Evolutionary conservation across 108 stramenopile species (phyloP), one percentile per base, ranked within the genome.

Genomic region (Poteriospumella lacustris): DNA sequence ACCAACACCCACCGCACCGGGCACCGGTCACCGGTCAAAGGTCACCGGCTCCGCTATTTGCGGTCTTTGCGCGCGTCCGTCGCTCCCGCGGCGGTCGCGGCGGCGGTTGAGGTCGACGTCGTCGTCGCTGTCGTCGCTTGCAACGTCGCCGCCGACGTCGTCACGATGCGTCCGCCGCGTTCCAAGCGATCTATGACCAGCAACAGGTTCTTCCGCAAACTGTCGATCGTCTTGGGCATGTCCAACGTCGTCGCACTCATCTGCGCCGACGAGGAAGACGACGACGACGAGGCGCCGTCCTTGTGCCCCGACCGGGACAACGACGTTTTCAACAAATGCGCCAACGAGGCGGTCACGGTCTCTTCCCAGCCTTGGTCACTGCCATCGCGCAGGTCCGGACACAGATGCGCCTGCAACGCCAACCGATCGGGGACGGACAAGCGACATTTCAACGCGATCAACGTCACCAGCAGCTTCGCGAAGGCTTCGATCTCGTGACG

Each of bases 321-420:
- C 1, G 85, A 68, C 28, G 85, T 86, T 0, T 83, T 34, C 26
- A 87, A 75, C 42, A 87, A 73, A 47, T 87, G 82, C 1, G 83
- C 78, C 43, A 86, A 42, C 29, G 81, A 78, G 1, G 85, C 80
- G 42, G 84, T 80, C 33, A 80, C 79, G 9, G 42, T 42, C 42
- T 87, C 87, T 36, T 87, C 87, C 87, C 87, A 87, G 33, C 87
- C 87, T 79, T 86, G 59, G 77, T 85, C 82, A 2, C 36, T 44
- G 0, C 60, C 82, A 67, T 86, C 83, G 39, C 41, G 12, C 0
- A 81, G 77, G 29, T 82, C 68, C 0, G 81, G 76, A 19, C 59
- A 58, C 5, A 86, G 44, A 72, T 84, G 59, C 0, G 85, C 78
- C 12, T 76, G 42, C 40, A 86, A 76, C 15, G 68, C 59, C 34